Base-by-base conservation (phyloP, 257 asterid genomes). In the Paraleonurus japonicus region DNA sequence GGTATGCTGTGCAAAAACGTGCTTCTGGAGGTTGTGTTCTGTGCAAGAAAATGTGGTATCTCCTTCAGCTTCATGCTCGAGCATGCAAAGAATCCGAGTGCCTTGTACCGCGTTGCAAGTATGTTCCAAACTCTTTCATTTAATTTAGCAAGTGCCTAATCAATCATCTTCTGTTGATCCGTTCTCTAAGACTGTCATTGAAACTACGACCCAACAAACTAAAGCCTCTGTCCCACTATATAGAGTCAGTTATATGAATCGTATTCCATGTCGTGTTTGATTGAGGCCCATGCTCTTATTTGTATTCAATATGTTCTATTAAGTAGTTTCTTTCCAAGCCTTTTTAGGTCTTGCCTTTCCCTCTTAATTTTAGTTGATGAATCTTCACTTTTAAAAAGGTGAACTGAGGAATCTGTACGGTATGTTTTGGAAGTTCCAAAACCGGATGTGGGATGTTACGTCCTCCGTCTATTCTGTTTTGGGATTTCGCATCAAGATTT, bases 31-130 rank as follows among this genome's bases (percentile, higher is more conserved):
- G 98, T 15, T 94, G 98, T 85, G 77, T 80, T 26, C 84, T 89
- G 61, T 94, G 98, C 64, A 90, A 94, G 88, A 94, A 85, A 79
- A 94, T 94, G 98, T 94, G 98, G 98, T 84, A 90, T 82, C 96
- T 94, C 67, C 97, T 94, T 75, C 94, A 85, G 79, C 90, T 94
- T 80, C 98, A 94, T 79, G 87, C 97, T 33, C 91, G 98, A 64
- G 96, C 97, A 33, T 94, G 98, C 89, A 94, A 87, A 80, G 97
- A 85, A 82, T 85, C 96, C 20, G 79, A 88, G 75, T 94, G 98
- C 86, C 83, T 61, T 76, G 98, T 94, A 35, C 98, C 98, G 0
- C 90, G 98, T 19, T 94, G 98, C 98, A 92, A 92, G 98, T 94
- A 26, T 28, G 88, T 74, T 64, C 48, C 30, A 11, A 61, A 79